Conservation (phyloP, 768 basidiomycete genomes). For the Daedaleopsis sinensis region DNA sequence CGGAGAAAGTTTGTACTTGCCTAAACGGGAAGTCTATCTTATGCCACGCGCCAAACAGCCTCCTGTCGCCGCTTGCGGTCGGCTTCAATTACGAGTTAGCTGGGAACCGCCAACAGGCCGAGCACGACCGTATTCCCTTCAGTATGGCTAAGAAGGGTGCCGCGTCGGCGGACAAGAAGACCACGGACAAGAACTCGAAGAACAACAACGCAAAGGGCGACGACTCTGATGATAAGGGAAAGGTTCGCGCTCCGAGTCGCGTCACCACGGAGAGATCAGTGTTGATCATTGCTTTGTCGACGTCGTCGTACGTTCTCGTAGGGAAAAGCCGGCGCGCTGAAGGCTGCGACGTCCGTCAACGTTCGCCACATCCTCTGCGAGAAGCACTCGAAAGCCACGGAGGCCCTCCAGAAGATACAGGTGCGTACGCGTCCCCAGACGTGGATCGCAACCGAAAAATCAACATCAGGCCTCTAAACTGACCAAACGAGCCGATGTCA, state of each 20-base stretch:
- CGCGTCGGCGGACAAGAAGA: slow-evolving; percentile 34
- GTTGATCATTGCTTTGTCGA: background rate
- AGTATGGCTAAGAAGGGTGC: slow-evolving; percentile 24
- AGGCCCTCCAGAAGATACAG: slow-evolving; percentile 81
- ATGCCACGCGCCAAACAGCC: no score
- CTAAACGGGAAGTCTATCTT: no score
- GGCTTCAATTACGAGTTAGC: no score
- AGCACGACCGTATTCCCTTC: no score
- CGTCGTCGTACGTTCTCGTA: slow-evolving; percentile 18
- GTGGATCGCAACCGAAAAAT: no score
- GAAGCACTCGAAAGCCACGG: slow-evolving; percentile 79
- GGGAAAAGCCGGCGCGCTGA: slow-evolving; percentile 60
- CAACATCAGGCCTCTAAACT: background rate
- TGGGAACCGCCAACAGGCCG: no score
- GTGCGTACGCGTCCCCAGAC: slow-evolving; percentile 38
- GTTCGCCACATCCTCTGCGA: slow-evolving; percentile 90
- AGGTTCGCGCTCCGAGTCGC: background rate
- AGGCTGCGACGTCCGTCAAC: slow-evolving; percentile 80
- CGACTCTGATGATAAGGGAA: slow-evolving; percentile 17
- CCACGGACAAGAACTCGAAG: slow-evolving; percentile 43
- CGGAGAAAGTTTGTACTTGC: no score
- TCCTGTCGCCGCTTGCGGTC: no score
- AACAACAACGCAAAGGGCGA: slow-evolving; percentile 20
- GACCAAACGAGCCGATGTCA: background rate
- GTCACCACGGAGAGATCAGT: background rate